Conservation (phyloP, 192 early-diverging fungal species). For the Coemansia furcata region DNA sequence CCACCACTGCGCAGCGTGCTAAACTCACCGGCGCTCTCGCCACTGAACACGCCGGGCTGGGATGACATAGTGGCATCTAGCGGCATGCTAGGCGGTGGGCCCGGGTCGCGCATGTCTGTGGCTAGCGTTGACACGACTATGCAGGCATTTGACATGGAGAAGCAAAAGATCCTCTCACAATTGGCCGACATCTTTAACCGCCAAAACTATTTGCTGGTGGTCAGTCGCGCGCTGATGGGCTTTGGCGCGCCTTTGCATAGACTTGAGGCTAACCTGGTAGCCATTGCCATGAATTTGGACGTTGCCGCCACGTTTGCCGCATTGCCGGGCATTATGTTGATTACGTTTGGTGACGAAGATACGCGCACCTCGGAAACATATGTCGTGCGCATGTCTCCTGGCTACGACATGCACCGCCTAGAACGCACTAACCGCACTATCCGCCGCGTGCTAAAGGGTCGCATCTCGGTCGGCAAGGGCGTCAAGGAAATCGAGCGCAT, state of each 20-base stretch:
- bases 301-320: constrained; percentile 66
- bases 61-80: constrained; percentile 47
- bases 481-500: constrained; percentile 63
- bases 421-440: constrained; percentile 63
- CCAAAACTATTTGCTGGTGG: constrained; percentile 63
- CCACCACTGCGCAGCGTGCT: constrained; percentile 5
- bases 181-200: constrained; percentile 68
- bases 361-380: constrained; percentile 76
- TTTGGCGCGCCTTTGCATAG: constrained; percentile 70
- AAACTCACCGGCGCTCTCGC: constrained; percentile 23
- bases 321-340: constrained; percentile 70
- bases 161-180: constrained; percentile 51
- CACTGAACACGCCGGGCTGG: constrained; percentile 41
- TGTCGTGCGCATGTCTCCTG: constrained; percentile 58
- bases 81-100: constrained; percentile 41
- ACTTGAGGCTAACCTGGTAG: constrained; percentile 62
- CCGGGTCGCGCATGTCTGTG: constrained; percentile 38
- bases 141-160: constrained; percentile 41
- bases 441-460: constrained; percentile 61
- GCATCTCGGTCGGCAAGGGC: constrained; percentile 63
- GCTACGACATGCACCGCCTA: constrained; percentile 69
- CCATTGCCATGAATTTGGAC: constrained; percentile 60
- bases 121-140: constrained; percentile 32
- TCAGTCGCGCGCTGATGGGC: constrained; percentile 64
- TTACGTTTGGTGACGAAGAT: constrained; percentile 68